A percentile compares a stretch with the other conserved stretches of the same genome.
Conservation (phyloP, 169 alveolate genomes). For the Neospora caninum region DNA sequence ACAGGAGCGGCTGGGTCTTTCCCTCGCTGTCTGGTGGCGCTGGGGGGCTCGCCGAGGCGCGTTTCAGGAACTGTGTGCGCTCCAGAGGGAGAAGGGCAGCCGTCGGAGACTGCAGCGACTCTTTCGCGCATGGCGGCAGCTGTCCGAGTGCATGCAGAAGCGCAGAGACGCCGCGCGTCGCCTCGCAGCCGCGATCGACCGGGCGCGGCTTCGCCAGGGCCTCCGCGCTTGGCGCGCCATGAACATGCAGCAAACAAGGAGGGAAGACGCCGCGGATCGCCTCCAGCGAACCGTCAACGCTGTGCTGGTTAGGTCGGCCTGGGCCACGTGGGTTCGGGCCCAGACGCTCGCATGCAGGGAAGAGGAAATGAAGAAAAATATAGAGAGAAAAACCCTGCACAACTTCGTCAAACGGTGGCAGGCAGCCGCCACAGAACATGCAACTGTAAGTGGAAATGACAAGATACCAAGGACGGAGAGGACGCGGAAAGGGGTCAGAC, state of each 20-base stretch:
- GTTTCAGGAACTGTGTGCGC: background rate
- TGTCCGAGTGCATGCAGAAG: background rate
- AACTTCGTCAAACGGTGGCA: background rate
- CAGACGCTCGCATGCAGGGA: background rate
- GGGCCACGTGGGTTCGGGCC: background rate
- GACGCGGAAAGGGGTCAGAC: background rate
- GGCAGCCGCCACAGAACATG: background rate
- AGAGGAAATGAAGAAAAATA: background rate
- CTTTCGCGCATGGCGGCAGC: background rate
- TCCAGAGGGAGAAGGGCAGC: background rate
- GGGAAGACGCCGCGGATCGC: background rate
- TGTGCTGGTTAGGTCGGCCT: background rate
- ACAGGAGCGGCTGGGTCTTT: background rate
- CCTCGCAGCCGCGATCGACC: background rate
- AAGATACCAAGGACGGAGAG: background rate
- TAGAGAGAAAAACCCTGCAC: too few relatives aligned
- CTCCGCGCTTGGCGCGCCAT: background rate
- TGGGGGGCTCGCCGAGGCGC: slow-evolving; percentile 38
- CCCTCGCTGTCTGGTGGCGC: slow-evolving; percentile 12
- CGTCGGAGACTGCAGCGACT: background rate
- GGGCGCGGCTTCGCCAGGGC: background rate
- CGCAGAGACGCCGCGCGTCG: background rate
- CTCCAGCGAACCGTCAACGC: background rate
- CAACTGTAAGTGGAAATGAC: background rate
- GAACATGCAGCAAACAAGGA: background rate